Evolutionary conservation across 2,329 filamentous ascomycete species (phyloP), one percentile per base, ranked within the genome.

Genomic region (Pseudocercospora cruenta): DNA sequence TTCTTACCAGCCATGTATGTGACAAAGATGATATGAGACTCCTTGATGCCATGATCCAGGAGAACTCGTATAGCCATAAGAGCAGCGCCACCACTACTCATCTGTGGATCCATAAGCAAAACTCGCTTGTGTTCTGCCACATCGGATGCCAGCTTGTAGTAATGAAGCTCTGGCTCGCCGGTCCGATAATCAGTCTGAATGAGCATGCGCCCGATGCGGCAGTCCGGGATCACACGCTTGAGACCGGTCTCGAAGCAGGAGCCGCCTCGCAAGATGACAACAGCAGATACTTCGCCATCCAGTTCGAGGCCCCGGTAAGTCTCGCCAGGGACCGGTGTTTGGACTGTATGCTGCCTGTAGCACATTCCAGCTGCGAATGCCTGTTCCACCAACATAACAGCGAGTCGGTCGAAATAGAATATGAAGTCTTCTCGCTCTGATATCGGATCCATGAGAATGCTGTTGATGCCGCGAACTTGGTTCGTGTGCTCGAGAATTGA

Each of bases 11-110:
- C 94, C 70, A 93, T 91, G 77, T 96, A 97, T 3, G 94, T 97
- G 45, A 96, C 94, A 77, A 98, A 90, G 36, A 97, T 92, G 70
- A 99, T 97, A 70, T 86, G 90, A 54, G 92, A 87, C 76, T 95
- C 90, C 5, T 87, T 82, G 6, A 98, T 94, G 10, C 95, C 95
- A 75, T 98, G 94, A 78, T 99, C 95, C 16, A 97, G 88, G 61
- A 99, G 82, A n/a, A 98, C 92, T 75, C 95, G 91, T 49, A 98
- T 94, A 0, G 95, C 93, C 95, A 99, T 99, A 65, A 99, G 82
- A 4, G 88, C 88, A 12, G 88, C 87, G 39, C 94, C 94, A 51
- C 95, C 95, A 67, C 90, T 94, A 26, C 92, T 93, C 91, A 98
- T 97, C 77, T 99, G 95, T 14, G 94, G 90, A 78, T 98, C 95